These are phyloP conservation scores for Polytolypa hystricis DNA, from an alignment of 2,329 filamentous ascomycete genomes.

Conservation along the genomic window DNA sequence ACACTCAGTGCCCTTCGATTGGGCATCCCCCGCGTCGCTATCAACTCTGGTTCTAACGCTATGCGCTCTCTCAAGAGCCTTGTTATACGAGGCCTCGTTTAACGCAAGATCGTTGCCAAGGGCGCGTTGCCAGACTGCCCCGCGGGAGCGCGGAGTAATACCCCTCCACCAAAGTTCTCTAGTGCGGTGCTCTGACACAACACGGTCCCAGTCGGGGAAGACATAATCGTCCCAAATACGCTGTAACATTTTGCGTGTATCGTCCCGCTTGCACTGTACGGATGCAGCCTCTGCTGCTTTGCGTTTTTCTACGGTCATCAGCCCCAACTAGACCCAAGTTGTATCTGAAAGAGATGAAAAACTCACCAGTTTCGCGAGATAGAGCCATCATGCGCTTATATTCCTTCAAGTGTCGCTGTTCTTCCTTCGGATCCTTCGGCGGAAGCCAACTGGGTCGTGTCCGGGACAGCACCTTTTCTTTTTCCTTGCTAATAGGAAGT, in stretches of 20 bases:
- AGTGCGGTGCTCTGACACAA: conserved; percentile 43
- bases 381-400: conserved; percentile 57
- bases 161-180: conserved; percentile 56
- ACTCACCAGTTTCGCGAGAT: conserved; percentile 45
- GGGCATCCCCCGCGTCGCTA: conserved; percentile 31
- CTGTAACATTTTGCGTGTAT: conserved; percentile 42
- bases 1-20: conserved; percentile 37
- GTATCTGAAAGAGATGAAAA: not conserved
- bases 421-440: conserved; percentile 71
- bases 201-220: conserved; percentile 47
- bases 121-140: conserved; percentile 48
- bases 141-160: conserved; percentile 45
- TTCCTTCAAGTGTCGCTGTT: conserved; percentile 71
- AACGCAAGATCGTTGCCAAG: conserved; percentile 52
- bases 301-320: conserved; percentile 34
- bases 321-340: conserved; percentile 8
- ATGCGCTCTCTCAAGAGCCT: conserved; percentile 46
- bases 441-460: conserved; percentile 59
- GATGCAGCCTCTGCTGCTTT: conserved; percentile 38
- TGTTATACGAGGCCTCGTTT: conserved; percentile 43
- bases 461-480: conserved; percentile 52
- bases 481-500: conserved; percentile 55
- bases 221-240: conserved; percentile 53
- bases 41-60: conserved; percentile 35
- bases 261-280: conserved; percentile 38